phyloP scores from a whole-genome alignment of 306 rosid species.

The Dryas alaskensis region DNA sequence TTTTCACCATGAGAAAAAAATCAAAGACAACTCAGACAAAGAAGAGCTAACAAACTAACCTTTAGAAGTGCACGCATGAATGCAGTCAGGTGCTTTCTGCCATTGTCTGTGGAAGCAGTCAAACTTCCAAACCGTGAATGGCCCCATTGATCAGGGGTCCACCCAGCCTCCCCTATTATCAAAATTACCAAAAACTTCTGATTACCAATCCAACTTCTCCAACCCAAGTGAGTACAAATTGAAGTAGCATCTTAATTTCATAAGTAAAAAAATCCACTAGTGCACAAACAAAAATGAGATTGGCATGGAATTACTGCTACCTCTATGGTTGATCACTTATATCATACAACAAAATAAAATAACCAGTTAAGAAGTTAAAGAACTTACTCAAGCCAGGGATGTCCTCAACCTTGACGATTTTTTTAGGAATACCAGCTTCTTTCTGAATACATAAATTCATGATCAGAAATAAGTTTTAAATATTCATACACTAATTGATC shows the following conservation, averaged over 20 bases:
- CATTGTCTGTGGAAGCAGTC: slow-evolving; percentile 55
- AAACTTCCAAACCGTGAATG: slow-evolving; percentile 67
- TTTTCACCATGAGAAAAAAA: slow-evolving; percentile 1
- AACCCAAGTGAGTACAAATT: slow-evolving; percentile 11
- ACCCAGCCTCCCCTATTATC: slow-evolving; percentile 84
- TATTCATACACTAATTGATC: not conserved
- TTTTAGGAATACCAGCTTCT: slow-evolving; percentile 87
- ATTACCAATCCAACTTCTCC: slow-evolving; percentile 20
- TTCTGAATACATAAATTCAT: slow-evolving; percentile 48
- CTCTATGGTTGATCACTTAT: not conserved
- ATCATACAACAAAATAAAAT: slow-evolving; percentile 11
- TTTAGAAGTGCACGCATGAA: slow-evolving; percentile 85
- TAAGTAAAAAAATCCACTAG: not conserved
- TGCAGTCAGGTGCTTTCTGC: slow-evolving; percentile 57
- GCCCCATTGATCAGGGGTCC: slow-evolving; percentile 96
- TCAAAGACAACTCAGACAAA: slow-evolving; percentile 13
- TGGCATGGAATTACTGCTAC: not conserved
- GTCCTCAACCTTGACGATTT: slow-evolving; percentile 62
- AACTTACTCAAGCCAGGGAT: slow-evolving; percentile 91
- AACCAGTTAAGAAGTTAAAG: slow-evolving; percentile 11
- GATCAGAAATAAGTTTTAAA: slow-evolving; percentile 18
- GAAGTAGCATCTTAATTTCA: slow-evolving; percentile 14
- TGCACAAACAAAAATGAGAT: not conserved
- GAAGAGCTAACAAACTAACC: slow-evolving; percentile 39
- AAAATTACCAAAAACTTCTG: slow-evolving; percentile 33